These are phyloP conservation scores for Cryphonectria japonica DNA, from an alignment of 2,329 filamentous ascomycete species.

Conservation along the genomic window DNA sequence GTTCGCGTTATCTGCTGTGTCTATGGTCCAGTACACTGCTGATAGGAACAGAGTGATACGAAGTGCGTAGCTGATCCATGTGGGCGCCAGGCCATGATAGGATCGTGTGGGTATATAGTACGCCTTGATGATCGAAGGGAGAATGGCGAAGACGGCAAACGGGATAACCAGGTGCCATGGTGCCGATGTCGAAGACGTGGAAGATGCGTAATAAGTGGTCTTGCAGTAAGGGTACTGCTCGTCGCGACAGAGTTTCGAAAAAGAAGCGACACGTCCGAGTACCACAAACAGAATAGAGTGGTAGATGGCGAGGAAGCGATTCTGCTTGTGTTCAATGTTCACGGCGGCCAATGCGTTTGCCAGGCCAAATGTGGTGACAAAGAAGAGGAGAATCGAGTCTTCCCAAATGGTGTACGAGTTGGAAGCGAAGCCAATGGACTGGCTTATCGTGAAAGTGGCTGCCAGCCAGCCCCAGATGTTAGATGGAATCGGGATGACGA, in stretches of 20 bases:
- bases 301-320: constrained; percentile 77
- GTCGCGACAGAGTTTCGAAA: constrained; percentile 91
- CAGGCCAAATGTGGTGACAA: constrained; percentile 84
- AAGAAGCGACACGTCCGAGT: constrained; percentile 78
- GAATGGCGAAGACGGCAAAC: constrained; percentile 69
- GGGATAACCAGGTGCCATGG: constrained; percentile 86
- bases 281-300: constrained; percentile 84
- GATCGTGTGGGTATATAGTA: constrained; percentile 84
- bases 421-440: constrained; percentile 92
- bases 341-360: constrained; percentile 76
- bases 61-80: constrained; percentile 83
- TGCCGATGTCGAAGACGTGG: constrained; percentile 88
- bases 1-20: constrained; percentile 83
- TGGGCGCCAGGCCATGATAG: constrained; percentile 81
- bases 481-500: constrained; percentile 65
- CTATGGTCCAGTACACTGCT: constrained; percentile 84
- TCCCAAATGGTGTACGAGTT: constrained; percentile 99
- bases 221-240: constrained; percentile 98
- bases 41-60: constrained; percentile 75
- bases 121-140: constrained; percentile 76
- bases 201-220: constrained; percentile 93
- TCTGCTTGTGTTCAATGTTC: constrained; percentile 66
- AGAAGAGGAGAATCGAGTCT: constrained; percentile 90
- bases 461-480: constrained; percentile 89
- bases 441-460: constrained; percentile 77